Conservation (phyloP, 2,329 filamentous ascomycete species). For the Allantophomopsis lycopodina region DNA sequence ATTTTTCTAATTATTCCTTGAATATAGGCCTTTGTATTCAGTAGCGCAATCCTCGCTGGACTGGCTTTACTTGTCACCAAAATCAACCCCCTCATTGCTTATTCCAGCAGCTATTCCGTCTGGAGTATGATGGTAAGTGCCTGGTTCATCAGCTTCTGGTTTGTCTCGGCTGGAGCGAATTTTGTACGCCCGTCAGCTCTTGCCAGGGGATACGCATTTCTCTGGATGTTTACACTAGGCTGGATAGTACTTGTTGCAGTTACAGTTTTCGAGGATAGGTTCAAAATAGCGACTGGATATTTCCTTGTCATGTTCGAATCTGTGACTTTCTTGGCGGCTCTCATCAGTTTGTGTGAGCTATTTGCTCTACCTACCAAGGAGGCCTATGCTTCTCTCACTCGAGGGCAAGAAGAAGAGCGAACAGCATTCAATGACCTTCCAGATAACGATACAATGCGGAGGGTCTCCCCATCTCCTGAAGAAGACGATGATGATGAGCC, state of each 20-base stretch:
- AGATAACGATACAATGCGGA: constrained; percentile 22
- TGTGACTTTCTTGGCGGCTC: constrained; percentile 57
- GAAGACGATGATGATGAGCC: constrained; percentile 16
- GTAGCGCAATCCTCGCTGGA: constrained; percentile 20
- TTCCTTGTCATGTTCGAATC: constrained; percentile 70
- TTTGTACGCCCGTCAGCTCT: constrained; percentile 75
- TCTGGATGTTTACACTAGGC: constrained; percentile 70
- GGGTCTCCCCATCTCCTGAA: constrained; percentile 10
- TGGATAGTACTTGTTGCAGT: constrained; percentile 62
- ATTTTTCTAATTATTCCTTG: neutral
- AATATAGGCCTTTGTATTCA: neutral
- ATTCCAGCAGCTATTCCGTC: constrained; percentile 76
- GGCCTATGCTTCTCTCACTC: constrained; percentile 48
- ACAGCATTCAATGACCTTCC: constrained; percentile 20
- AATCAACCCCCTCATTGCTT: constrained; percentile 80
- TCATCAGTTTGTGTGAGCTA: constrained; percentile 68
- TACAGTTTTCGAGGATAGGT: constrained; percentile 64
- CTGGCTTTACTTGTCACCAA: constrained; percentile 66
- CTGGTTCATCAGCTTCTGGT: constrained; percentile 74
- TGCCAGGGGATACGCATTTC: constrained; percentile 63
- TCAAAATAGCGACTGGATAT: constrained; percentile 64
- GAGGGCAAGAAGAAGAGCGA: constrained; percentile 31
- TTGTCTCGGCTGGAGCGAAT: constrained; percentile 64
- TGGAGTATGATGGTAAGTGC: constrained; percentile 79
- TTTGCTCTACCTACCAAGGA: constrained; percentile 62